Base-by-base conservation (phyloP, 1,139 yeast species). In the Blastobotrys proliferans region DNA sequence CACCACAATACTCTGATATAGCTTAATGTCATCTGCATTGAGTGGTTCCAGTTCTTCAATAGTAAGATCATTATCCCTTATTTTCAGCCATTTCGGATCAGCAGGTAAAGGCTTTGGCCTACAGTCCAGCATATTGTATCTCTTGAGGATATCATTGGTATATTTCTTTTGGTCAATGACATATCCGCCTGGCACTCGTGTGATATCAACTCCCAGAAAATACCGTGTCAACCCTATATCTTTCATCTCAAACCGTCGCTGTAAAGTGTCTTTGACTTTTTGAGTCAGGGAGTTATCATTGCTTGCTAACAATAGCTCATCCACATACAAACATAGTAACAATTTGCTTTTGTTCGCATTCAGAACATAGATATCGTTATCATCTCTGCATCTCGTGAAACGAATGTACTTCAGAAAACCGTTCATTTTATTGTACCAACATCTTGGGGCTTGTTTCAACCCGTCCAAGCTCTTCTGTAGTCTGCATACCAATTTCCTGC, bases 381-480 rank as follows among this genome's bases (percentile, higher is more conserved):
- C 26, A 8, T 22, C 10, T 8, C 11, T 11, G 11, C 26, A 8
- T 22, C 26, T 22, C 26, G 26, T 22, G 11, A 11, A 8, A 11
- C 26, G 10, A 11, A 22, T 22, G 10, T 8, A 22, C 26, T 22
- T 22, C 10, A 22, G 11, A 22, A 22, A 22, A 22, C 10, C 11
- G 10, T 8, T 22, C 26, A 22, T 8, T 22, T 8, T 11, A 22
- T 22, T 22, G 10, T 8, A 8, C 8, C 26, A 8, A 22, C 11
- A 8, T 22, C 11, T 22, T 11, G 8, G 26, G 11, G 8, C 10
- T 22, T 22, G 11, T 22, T 22, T 22, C 26, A 22, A 8, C 8
- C 8, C 10, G 11, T 11, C 10, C 26, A 8, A 22, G 11, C 48
- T 41, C 40, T 53, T 53, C 14, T 43, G 41, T 3, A 57, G 45